These are phyloP conservation scores for Chiua sp. DNA, from an alignment of 1,284 basidiomycete species.

Conservation along the genomic window DNA sequence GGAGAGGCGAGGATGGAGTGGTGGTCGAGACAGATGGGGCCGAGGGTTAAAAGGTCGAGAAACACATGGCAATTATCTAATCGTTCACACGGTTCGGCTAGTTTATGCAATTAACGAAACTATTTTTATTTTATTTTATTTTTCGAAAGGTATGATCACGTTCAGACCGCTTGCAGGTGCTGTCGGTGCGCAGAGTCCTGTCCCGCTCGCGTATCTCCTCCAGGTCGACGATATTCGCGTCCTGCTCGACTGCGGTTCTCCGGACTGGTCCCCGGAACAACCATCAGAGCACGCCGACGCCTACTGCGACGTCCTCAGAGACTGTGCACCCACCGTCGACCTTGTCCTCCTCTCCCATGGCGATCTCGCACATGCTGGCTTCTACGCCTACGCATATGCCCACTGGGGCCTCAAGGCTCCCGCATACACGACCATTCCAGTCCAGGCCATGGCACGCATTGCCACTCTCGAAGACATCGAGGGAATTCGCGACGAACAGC, in stretches of 20 bases:
- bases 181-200: conserved; percentile 68
- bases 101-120: conserved; percentile 8
- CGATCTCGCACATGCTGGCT: conserved; percentile 85
- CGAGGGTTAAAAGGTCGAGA: conserved; percentile 42
- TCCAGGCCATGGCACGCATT: conserved; percentile 95
- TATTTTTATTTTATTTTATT: conserved; percentile 4
- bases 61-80: conserved; percentile 43
- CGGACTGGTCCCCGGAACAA: conserved; percentile 76
- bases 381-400: conserved; percentile 91
- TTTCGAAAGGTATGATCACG: conserved; percentile 77
- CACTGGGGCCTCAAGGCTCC: conserved; percentile 90
- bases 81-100: conserved; percentile 38
- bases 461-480: conserved; percentile 87
- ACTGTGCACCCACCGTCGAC: conserved; percentile 81
- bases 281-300: conserved; percentile 51
- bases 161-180: conserved; percentile 91
- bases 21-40: conserved; percentile 39
- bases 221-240: conserved; percentile 96
- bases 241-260: conserved; percentile 93
- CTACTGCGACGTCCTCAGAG: conserved; percentile 69
- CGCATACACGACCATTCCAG: conserved; percentile 95
- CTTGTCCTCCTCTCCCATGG: conserved; percentile 94
- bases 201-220: conserved; percentile 83
- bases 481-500: conserved; percentile 78
- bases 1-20: conserved; percentile 34